phyloP scores from a whole-genome alignment of 73 alveolate genomes.

The Tetrahymena elliotti region DNA sequence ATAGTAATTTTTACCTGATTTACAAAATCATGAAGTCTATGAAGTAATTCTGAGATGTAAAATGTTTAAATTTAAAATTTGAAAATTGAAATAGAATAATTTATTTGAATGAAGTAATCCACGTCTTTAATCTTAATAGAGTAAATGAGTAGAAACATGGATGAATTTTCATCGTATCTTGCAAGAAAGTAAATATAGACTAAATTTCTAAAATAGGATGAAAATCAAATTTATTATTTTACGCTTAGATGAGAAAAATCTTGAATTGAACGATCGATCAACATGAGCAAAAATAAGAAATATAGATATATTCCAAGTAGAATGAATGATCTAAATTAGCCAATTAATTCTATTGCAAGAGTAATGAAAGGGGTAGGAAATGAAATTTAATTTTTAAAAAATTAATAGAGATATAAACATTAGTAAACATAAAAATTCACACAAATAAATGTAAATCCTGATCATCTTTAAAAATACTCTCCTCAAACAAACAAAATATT shows the following conservation, averaged over 20 bases:
- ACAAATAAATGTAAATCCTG: no score
- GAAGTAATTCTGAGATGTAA: not conserved
- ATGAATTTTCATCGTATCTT: not conserved
- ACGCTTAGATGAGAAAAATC: not conserved
- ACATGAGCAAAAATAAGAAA: no score
- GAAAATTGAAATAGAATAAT: not conserved
- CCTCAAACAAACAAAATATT: not conserved
- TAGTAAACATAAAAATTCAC: no score
- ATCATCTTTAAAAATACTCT: not conserved
- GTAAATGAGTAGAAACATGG: not conserved
- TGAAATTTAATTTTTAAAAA: not conserved
- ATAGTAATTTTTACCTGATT: not conserved
- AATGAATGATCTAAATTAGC: not conserved
- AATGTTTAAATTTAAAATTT: not conserved
- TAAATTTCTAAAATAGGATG: not conserved
- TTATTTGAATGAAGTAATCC: not conserved
- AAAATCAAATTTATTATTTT: not conserved
- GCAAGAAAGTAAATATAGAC: not conserved
- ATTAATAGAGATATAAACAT: no score
- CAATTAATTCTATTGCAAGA: not conserved
- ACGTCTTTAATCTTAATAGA: not conserved
- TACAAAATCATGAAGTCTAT: not conserved
- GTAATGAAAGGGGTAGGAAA: not conserved
- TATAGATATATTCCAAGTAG: not conserved
- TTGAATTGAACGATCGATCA: no score